A percentile compares a stretch with the other conserved stretches of the same genome.
Evolutionary conservation across 2,329 filamentous ascomycete species (phyloP).

Genomic region (Cladophialophora psammophila): DNA sequence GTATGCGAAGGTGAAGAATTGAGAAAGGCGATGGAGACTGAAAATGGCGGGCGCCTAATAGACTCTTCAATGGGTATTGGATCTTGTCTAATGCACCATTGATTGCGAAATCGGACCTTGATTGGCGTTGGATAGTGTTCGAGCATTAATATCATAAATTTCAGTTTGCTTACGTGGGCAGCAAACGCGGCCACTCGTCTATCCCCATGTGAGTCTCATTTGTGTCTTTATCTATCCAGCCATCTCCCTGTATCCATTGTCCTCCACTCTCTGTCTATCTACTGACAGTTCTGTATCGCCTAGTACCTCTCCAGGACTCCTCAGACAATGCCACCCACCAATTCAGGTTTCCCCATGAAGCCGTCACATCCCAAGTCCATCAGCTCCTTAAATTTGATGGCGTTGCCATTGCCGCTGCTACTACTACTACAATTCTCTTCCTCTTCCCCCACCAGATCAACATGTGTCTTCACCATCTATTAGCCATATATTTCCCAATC

Average conservation of each 20-base stretch:
- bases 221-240: not conserved
- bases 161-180: not conserved
- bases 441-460: slow-evolving; percentile 17
- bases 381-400: slow-evolving; percentile 2
- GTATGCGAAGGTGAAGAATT: not conserved
- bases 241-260: not conserved
- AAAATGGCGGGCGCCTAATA: not conserved
- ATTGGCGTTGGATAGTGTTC: not conserved
- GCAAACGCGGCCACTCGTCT: not conserved
- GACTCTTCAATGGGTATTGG: not conserved
- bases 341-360: slow-evolving; percentile 6
- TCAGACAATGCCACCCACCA: slow-evolving; percentile 15
- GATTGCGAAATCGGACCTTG: not conserved
- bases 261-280: too few species aligned
- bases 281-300: too few species aligned
- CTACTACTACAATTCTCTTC: too few species aligned
- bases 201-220: not conserved
- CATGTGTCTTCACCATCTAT: slow-evolving; percentile 16
- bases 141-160: not conserved
- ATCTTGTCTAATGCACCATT: not conserved
- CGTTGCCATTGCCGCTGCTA: not conserved
- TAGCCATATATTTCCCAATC: slow-evolving; percentile 19
- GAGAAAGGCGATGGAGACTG: not conserved
- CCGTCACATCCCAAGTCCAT: slow-evolving; percentile 19
- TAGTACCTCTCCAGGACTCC: not conserved